Evolutionary conservation across 1,284 basidiomycete species (phyloP).

Genomic region (Marasmius tenuissimus): DNA sequence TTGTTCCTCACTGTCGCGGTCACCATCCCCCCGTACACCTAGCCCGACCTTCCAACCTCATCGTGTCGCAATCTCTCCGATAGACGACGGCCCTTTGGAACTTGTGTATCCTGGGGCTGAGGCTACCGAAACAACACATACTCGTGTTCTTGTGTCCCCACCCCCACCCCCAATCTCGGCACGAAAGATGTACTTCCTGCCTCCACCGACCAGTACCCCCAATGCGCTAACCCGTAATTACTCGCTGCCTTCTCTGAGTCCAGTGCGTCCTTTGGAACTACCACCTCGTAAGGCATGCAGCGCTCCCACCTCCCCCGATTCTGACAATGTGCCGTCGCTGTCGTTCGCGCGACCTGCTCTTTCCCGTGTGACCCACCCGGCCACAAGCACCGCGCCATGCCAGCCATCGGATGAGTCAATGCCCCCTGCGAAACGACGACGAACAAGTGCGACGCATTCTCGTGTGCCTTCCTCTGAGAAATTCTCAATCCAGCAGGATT

Average conservation of each 20-base stretch:
- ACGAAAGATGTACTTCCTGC: not conserved
- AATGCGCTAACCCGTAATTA: not conserved
- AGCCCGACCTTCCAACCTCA: not conserved
- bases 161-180: slow-evolving; percentile 10
- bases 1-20: not conserved
- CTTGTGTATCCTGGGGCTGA: not conserved
- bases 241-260: not conserved
- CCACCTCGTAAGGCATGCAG: not conserved
- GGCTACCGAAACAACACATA: not conserved
- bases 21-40: not conserved
- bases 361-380: not conserved
- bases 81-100: not conserved
- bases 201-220: not conserved
- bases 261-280: not conserved
- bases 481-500: not conserved
- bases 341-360: not conserved
- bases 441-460: not conserved
- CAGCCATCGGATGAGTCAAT: not conserved
- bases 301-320: not conserved
- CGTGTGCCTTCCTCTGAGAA: not conserved
- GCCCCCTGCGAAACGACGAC: not conserved
- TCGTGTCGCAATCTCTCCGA: not conserved
- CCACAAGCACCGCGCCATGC: not conserved
- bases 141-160: slow-evolving; percentile 1
- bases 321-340: not conserved